Evolutionary conservation across 331 rosid genomes (phyloP).

Genomic region (Telfairia occidentalis): DNA sequence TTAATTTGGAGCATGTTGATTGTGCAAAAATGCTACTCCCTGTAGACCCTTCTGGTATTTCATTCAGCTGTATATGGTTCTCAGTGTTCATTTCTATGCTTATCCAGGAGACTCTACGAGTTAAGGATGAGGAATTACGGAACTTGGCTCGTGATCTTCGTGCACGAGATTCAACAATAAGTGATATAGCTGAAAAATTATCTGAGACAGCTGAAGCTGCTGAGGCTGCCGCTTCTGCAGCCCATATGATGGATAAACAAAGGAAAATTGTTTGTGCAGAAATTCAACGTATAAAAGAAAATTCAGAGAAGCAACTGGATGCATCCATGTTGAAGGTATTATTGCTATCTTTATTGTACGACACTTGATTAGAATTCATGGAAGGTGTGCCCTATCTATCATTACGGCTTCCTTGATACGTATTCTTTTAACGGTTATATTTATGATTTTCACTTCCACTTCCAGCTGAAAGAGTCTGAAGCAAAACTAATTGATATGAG

Average conservation of each 20-base stretch:
- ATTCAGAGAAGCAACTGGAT: constrained; percentile 48
- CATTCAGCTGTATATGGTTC: neutral
- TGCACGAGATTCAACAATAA: constrained; percentile 88
- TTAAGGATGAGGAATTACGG: constrained; percentile 92
- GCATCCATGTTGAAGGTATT: constrained; percentile 55
- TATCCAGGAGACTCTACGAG: constrained; percentile 77
- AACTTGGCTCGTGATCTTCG: constrained; percentile 86
- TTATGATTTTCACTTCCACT: constrained; percentile 2
- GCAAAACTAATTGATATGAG: constrained; percentile 37
- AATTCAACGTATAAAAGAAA: constrained; percentile 57
- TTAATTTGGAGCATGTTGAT: neutral
- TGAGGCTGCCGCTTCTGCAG: constrained; percentile 98
- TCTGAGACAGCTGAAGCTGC: constrained; percentile 99
- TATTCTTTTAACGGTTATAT: neutral
- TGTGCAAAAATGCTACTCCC: neutral
- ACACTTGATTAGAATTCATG: neutral
- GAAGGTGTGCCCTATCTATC: neutral
- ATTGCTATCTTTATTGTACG: neutral
- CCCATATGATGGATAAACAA: constrained; percentile 83
- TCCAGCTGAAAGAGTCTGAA: constrained; percentile 59
- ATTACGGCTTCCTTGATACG: neutral
- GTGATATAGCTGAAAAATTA: constrained; percentile 80
- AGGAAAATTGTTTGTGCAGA: constrained; percentile 66
- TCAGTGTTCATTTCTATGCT: neutral
- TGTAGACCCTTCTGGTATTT: neutral